Evolutionary conservation across 2,329 filamentous ascomycete genomes (phyloP).

Genomic region (Penicillium digitatum): DNA sequence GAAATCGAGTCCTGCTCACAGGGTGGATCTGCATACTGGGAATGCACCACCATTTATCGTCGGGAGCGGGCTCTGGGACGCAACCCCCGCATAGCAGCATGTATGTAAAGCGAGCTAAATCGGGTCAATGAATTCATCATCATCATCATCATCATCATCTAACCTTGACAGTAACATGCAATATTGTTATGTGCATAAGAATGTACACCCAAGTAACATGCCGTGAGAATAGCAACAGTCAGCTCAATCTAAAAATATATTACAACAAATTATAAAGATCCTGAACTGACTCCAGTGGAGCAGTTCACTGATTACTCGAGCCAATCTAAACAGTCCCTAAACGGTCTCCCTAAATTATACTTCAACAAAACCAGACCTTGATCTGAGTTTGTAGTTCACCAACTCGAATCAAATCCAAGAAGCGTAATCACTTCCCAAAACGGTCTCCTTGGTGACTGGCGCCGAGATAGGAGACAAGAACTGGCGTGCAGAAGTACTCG

Average conservation of each 20-base stretch:
- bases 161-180: too few species aligned
- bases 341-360: conserved; percentile 19
- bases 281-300: not conserved
- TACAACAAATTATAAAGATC: not conserved
- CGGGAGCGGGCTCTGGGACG: too few species aligned
- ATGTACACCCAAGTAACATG: not conserved
- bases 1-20: too few species aligned
- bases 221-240: not conserved
- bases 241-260: not conserved
- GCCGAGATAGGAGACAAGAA: conserved; percentile 24
- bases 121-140: too few species aligned
- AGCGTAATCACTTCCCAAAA: conserved; percentile 22
- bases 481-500: conserved; percentile 17
- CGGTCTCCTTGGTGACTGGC: conserved; percentile 26
- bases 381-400: not conserved
- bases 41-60: too few species aligned
- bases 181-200: too few species aligned
- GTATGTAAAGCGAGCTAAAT: too few species aligned
- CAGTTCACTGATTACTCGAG: conserved; percentile 2
- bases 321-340: conserved; percentile 18
- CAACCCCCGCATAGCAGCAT: too few species aligned
- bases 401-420: conserved; percentile 21
- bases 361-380: too few species aligned
- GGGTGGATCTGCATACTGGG: too few species aligned
- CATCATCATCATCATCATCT: too few species aligned